Evolutionary conservation across 768 basidiomycete species (phyloP).

Genomic region (Suillus paluster): DNA sequence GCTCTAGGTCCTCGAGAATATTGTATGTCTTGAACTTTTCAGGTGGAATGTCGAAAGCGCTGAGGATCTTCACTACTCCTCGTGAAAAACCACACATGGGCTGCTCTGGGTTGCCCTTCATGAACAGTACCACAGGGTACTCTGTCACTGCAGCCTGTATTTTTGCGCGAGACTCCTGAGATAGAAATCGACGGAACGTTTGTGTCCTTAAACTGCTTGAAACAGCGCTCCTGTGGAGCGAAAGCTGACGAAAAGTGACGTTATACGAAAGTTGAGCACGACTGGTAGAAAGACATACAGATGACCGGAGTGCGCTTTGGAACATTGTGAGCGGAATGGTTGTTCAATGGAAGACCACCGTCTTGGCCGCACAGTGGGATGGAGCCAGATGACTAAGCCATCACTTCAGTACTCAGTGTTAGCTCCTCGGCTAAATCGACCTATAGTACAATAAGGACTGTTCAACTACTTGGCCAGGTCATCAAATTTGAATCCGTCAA

Average conservation of each 20-base stretch:
- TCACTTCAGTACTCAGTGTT: too few relatives aligned
- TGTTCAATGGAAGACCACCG: neutral
- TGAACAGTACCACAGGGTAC: slow-evolving; percentile 91
- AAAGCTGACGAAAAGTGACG: slow-evolving; percentile 28
- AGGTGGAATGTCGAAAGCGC: slow-evolving; percentile 75
- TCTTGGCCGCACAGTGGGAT: neutral
- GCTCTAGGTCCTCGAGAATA: slow-evolving; percentile 83
- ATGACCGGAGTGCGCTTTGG: too few relatives aligned
- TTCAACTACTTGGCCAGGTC: too few relatives aligned
- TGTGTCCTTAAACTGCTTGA: slow-evolving; percentile 16
- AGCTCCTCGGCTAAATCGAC: too few relatives aligned
- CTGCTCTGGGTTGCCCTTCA: slow-evolving; percentile 90
- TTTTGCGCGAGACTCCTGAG: slow-evolving; percentile 60
- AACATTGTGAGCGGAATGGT: slow-evolving; percentile 29
- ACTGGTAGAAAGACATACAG: slow-evolving; percentile 39
- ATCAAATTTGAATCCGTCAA: too few relatives aligned
- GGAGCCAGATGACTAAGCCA: too few relatives aligned
- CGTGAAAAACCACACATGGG: slow-evolving; percentile 97
- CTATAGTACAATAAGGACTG: too few relatives aligned
- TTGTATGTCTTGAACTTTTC: slow-evolving; percentile 91
- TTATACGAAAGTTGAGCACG: neutral
- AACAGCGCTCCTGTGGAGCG: slow-evolving; percentile 36
- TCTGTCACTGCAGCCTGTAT: slow-evolving; percentile 76
- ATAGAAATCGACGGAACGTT: slow-evolving; percentile 52
- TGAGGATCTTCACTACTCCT: slow-evolving; percentile 89